Evolutionary conservation across 2,329 filamentous ascomycete genomes (phyloP).

Genomic region (Neonectria neomacrospora): DNA sequence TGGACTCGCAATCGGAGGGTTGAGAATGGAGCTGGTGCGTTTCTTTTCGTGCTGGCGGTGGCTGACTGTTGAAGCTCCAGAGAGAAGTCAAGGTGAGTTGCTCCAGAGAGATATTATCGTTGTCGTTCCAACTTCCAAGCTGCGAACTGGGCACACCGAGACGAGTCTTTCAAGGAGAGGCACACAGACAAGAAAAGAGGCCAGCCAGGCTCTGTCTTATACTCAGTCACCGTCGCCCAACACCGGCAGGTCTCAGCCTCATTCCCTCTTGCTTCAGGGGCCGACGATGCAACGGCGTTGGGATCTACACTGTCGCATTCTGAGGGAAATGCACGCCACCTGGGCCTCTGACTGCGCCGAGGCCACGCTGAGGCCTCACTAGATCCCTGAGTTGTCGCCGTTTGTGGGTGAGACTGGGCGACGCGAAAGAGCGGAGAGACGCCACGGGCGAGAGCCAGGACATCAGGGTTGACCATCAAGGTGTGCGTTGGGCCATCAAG

Average conservation of each 20-base stretch:
- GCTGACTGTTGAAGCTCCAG: constrained; percentile 11
- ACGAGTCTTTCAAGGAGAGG: background rate
- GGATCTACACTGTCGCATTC: constrained; percentile 16
- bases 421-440: background rate
- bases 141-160: background rate
- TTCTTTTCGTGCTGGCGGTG: background rate
- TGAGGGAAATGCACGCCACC: constrained; percentile 9
- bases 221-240: constrained; percentile 9
- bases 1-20: constrained; percentile 7
- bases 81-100: background rate
- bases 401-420: constrained; percentile 10
- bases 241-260: constrained; percentile 16
- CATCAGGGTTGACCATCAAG: constrained; percentile 47
- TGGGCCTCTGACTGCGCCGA: background rate
- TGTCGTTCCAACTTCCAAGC: constrained; percentile 1
- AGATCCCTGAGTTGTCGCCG: background rate
- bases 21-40: background rate
- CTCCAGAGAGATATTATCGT: background rate
- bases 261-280: constrained; percentile 11
- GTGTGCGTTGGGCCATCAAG: too few species aligned
- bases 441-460: constrained; percentile 19
- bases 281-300: constrained; percentile 15
- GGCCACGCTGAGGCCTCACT: background rate
- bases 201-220: constrained; percentile 24
- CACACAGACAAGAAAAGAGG: constrained; percentile 1